Evolutionary conservation across 768 basidiomycete species (phyloP).

Genomic region (Boletales sp.): DNA sequence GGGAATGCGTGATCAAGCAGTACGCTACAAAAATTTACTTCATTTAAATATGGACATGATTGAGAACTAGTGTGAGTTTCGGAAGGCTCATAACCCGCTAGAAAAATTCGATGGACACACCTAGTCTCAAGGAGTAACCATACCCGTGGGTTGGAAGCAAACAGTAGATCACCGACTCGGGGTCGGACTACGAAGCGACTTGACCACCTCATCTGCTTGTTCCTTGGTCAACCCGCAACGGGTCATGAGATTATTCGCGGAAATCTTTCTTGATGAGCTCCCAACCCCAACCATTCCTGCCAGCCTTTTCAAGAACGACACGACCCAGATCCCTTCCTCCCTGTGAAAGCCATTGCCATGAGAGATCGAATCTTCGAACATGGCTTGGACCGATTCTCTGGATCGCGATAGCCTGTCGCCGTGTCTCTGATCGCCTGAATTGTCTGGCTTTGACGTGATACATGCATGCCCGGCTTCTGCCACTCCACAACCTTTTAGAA

Average conservation of each 20-base stretch:
- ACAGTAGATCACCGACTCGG: too few relatives aligned
- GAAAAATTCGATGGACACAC: not conserved
- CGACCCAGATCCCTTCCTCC: conserved; percentile 19
- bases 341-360: conserved; percentile 11
- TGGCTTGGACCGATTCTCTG: conserved; percentile 10
- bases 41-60: conserved; percentile 2
- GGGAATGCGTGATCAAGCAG: conserved; percentile 12
- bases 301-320: conserved; percentile 21
- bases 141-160: too few relatives aligned
- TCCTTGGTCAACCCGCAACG: conserved; percentile 16
- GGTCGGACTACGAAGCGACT: not conserved
- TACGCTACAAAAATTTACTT: conserved; percentile 6
- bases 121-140: too few relatives aligned
- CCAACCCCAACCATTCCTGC: conserved; percentile 12
- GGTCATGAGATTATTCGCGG: conserved; percentile 4
- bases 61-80: not conserved
- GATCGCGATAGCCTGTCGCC: conserved; percentile 11
- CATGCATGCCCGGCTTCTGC: conserved; percentile 36
- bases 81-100: not conserved
- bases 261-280: conserved; percentile 4
- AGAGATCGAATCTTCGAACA: conserved; percentile 23
- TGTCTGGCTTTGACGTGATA: conserved; percentile 27
- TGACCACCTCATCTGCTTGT: conserved; percentile 19
- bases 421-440: not conserved
- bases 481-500: conserved; percentile 23